phyloP scores from a whole-genome alignment of 2,329 filamentous ascomycete species.

The Monilinia polystroma region DNA sequence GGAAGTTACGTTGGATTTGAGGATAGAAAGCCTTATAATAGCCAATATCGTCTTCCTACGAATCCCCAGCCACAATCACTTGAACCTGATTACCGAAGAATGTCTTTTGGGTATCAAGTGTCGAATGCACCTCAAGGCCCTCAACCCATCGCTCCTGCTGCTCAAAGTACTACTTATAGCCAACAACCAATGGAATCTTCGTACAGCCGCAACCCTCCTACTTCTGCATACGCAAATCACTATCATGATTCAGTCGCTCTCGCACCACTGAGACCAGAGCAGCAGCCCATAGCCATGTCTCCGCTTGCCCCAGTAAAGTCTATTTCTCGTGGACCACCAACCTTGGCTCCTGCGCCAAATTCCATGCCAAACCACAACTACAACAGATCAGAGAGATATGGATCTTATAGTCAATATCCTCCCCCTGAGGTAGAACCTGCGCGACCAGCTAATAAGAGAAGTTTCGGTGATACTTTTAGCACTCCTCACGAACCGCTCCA shows the following conservation, averaged over 20 bases:
- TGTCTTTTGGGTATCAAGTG: slow-evolving; percentile 22
- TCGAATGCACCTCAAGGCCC: slow-evolving; percentile 7
- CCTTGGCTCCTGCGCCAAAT: slow-evolving; percentile 23
- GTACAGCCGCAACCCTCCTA: slow-evolving; percentile 16
- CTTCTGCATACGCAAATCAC: slow-evolving; percentile 1
- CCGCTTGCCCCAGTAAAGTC: slow-evolving; percentile 30
- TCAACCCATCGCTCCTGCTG: slow-evolving; percentile 9
- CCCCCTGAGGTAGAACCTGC: slow-evolving; percentile 26
- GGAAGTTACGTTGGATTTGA: background rate
- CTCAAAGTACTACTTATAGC: slow-evolving; percentile 8
- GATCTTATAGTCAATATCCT: slow-evolving; percentile 30
- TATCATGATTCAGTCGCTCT: slow-evolving; percentile 24
- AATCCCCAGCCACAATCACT: slow-evolving; percentile 26
- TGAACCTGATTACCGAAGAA: slow-evolving; percentile 31
- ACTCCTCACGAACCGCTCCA: slow-evolving; percentile 41
- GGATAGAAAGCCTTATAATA: slow-evolving; percentile 19
- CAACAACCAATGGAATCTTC: slow-evolving; percentile 9
- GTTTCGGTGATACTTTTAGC: slow-evolving; percentile 34
- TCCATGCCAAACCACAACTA: slow-evolving; percentile 17
- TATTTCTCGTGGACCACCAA: slow-evolving; percentile 26
- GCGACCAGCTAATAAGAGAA: slow-evolving; percentile 33
- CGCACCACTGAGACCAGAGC: slow-evolving; percentile 27
- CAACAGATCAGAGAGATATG: slow-evolving; percentile 29
- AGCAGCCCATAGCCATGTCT: slow-evolving; percentile 26
- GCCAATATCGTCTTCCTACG: slow-evolving; percentile 23